These are phyloP conservation scores for Umbellularia californica DNA, from an alignment of 164 flowering plant species.

Conservation along the genomic window DNA sequence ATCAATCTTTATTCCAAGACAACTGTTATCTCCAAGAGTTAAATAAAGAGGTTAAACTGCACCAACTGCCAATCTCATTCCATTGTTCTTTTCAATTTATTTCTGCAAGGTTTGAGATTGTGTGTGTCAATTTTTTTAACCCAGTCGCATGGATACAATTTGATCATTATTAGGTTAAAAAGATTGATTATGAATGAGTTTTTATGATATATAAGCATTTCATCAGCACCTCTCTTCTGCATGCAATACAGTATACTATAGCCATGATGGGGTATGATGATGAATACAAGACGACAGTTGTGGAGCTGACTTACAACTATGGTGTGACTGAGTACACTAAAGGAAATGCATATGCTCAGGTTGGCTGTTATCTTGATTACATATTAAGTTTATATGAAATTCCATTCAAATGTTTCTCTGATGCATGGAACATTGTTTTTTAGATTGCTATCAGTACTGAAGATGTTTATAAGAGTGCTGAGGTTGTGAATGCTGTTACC, in stretches of 20 bases:
- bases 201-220: too few species aligned
- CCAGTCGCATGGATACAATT: too few species aligned
- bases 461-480: conserved; percentile 91
- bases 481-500: conserved; percentile 62
- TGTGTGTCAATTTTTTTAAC: too few species aligned
- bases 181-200: too few species aligned
- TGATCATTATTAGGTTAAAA: too few species aligned
- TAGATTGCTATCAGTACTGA: conserved; percentile 91
- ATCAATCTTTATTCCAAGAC: too few species aligned
- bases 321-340: conserved; percentile 95
- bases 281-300: conserved; percentile 71
- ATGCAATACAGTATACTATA: conserved; percentile 53
- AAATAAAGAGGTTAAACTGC: too few species aligned
- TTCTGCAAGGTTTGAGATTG: too few species aligned
- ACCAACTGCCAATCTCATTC: too few species aligned
- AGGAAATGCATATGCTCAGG: conserved; percentile 99
- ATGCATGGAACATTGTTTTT: conserved; percentile 3
- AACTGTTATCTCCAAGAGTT: too few species aligned
- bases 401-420: background rate
- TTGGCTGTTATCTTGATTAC: conserved; percentile 14
- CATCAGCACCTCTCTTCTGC: background rate
- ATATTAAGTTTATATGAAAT: background rate
- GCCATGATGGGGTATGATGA: conserved; percentile 94
- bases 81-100: too few species aligned
- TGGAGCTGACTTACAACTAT: conserved; percentile 91